Base-by-base conservation (phyloP, 1,284 basidiomycete genomes). In the Cerioporus squamosus region DNA sequence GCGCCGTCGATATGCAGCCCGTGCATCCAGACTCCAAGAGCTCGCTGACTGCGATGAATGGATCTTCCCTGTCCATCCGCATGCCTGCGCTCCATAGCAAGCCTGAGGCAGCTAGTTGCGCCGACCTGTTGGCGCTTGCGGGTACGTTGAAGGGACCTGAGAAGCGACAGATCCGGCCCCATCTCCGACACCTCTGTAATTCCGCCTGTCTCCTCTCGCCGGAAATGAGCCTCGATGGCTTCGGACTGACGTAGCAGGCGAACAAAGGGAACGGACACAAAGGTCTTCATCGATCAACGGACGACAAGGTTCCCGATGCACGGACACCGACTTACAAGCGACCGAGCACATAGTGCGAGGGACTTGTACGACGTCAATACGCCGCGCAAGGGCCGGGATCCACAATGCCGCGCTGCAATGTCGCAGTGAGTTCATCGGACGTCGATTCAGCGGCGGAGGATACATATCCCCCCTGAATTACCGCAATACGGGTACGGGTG, bases 391-490 rank as follows among this genome's bases (percentile, higher is more conserved):
- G 33, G 33, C 33, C 33, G 33, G 9, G 12, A 12, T 36, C 3
- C 14, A 36, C 33, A 12, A 29, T 29, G 6, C 26, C 26, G 26
- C 26, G 33, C 33, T 36, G 12, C 33, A 10, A 10, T 36, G 33
- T 36, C 10, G 33, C 26, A n/a, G 45, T 31, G 31, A 23, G 45
- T 46, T 46, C 45, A 44, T 7, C 15, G 43, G 20, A 44, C 10
- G 23, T 42, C 17, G 40, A 42, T 36, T 36, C 33, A 36, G 33
- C 33, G 33, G 33, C 33, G 6, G 12, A 2, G 33, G 33, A 10
- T 36, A 36, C 33, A 36, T 36, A 0, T 15, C 12, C n/a, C 40
- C 43, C 53, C 53, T 48, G n/a, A 49, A 55, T 55, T 54, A 47
- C 45, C 42, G 31, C 46, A 48, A 15, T 18, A 54, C 26, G 20